Evolutionary conservation across 805 yeast genomes (phyloP).

Genomic region (Kodamaea jinghongensis): DNA sequence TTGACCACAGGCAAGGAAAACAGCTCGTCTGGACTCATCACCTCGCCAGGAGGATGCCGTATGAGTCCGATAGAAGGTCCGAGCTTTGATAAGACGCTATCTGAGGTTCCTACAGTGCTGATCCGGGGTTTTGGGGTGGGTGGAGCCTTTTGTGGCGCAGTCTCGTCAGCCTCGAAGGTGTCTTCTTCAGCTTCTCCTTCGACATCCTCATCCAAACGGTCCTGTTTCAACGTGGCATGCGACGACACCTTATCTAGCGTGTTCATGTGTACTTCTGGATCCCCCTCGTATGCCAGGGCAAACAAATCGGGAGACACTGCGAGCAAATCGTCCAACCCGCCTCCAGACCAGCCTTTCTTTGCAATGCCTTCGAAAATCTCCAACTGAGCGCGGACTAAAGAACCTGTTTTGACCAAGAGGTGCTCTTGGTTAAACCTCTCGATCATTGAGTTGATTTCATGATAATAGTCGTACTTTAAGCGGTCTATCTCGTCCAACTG

Average conservation of each 20-base stretch:
- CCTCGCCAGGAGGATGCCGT: slow-evolving; percentile 5
- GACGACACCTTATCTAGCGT: slow-evolving; percentile 9
- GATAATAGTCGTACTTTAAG: slow-evolving; percentile 71
- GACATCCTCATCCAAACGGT: neutral
- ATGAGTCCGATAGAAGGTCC: slow-evolving; percentile 2
- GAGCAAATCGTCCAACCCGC: slow-evolving; percentile 72
- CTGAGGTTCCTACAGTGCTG: slow-evolving; percentile 3
- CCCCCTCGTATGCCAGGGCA: slow-evolving; percentile 15
- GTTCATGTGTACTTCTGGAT: neutral
- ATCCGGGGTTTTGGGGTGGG: slow-evolving; percentile 1
- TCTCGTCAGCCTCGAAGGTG: slow-evolving; percentile 1
- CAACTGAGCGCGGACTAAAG: slow-evolving; percentile 73
- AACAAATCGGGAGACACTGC: slow-evolving; percentile 57
- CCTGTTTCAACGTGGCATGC: slow-evolving; percentile 9
- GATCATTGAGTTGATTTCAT: slow-evolving; percentile 57
- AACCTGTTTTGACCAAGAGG: slow-evolving; percentile 55
- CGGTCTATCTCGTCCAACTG: slow-evolving; percentile 79
- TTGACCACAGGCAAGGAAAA: slow-evolving; percentile 47
- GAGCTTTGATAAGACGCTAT: slow-evolving; percentile 1
- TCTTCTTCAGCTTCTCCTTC: neutral
- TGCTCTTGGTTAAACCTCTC: slow-evolving; percentile 54
- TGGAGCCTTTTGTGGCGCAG: slow-evolving; percentile 1
- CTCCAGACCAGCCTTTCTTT: slow-evolving; percentile 82
- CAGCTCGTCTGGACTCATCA: slow-evolving; percentile 40
- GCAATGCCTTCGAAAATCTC: slow-evolving; percentile 81